Conservation (phyloP, 192 early-diverging fungal genomes). For the Rhizophagus clarus region DNA sequence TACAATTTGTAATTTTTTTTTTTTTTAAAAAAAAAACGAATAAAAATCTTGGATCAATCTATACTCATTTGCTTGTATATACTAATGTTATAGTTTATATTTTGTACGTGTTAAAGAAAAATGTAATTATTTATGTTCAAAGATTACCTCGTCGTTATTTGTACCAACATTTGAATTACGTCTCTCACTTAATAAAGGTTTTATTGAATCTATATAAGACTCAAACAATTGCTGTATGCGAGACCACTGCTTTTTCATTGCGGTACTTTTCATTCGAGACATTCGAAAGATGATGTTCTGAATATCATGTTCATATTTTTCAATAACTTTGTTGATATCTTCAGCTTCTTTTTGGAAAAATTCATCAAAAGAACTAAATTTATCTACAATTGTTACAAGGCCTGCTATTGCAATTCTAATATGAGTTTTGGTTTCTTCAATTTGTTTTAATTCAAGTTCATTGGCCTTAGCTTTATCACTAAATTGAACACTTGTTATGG, state of each 20-base stretch:
- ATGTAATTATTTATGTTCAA: too few relatives aligned
- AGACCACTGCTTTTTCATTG: conserved; percentile 16
- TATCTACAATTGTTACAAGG: not conserved
- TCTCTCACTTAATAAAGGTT: too few relatives aligned
- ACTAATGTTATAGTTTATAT: too few relatives aligned
- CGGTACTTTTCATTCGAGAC: conserved; percentile 15
- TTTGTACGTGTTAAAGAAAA: too few relatives aligned
- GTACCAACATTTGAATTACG: too few relatives aligned
- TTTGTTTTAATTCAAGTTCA: conserved; percentile 10
- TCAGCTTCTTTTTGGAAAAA: conserved; percentile 1
- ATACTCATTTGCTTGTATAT: too few relatives aligned
- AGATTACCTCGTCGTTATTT: too few relatives aligned
- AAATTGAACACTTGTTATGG: not conserved
- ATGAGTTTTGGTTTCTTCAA: not conserved
- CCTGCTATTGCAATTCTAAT: not conserved
- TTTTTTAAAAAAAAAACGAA: too few relatives aligned
- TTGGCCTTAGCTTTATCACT: conserved; percentile 6
- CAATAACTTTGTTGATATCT: not conserved
- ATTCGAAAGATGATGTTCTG: not conserved
- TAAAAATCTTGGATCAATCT: too few relatives aligned
- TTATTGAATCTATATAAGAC: too few relatives aligned
- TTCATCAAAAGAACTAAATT: conserved; percentile 7
- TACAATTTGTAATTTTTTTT: too few relatives aligned
- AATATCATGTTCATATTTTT: not conserved
- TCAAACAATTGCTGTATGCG: not conserved